phyloP scores from a whole-genome alignment of 2,329 filamentous ascomycete genomes.

The Fusarium clavum region DNA sequence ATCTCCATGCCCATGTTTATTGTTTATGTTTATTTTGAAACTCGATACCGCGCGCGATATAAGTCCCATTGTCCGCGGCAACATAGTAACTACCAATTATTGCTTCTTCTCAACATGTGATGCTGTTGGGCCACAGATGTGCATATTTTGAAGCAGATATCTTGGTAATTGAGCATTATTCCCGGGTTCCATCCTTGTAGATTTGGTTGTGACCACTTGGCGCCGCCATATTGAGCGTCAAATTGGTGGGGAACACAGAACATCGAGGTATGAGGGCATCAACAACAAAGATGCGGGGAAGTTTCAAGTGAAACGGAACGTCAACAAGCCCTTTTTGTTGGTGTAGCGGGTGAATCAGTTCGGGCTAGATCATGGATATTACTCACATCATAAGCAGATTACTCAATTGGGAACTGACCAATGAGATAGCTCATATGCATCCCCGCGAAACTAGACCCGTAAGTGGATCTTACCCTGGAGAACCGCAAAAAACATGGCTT shows the following conservation, averaged over 20 bases:
- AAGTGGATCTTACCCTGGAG: constrained; percentile 33
- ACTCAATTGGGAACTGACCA: constrained; percentile 19
- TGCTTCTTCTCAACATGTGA: constrained; percentile 27
- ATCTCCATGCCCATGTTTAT: constrained; percentile 34
- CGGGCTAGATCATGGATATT: background rate
- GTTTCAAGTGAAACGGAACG: constrained; percentile 21
- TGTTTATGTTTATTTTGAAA: constrained; percentile 35
- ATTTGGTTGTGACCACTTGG: constrained; percentile 6
- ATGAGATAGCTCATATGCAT: constrained; percentile 27
- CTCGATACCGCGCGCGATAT: constrained; percentile 12
- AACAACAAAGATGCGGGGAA: constrained; percentile 36
- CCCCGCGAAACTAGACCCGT: constrained; percentile 32
- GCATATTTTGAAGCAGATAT: constrained; percentile 8
- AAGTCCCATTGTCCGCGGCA: constrained; percentile 32
- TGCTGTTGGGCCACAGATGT: constrained; percentile 15
- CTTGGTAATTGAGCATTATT: background rate
- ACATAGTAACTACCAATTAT: constrained; percentile 21
- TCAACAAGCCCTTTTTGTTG: constrained; percentile 6
- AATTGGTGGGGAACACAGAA: background rate
- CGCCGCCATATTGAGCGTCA: background rate
- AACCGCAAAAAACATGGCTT: constrained; percentile 5
- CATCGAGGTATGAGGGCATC: constrained; percentile 14
- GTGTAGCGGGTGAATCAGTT: constrained; percentile 17
- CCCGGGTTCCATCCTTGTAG: background rate
- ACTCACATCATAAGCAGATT: constrained; percentile 11